Conservation (phyloP, 2,329 filamentous ascomycete genomes). For the Aspergillus pseudoglaucus region DNA sequence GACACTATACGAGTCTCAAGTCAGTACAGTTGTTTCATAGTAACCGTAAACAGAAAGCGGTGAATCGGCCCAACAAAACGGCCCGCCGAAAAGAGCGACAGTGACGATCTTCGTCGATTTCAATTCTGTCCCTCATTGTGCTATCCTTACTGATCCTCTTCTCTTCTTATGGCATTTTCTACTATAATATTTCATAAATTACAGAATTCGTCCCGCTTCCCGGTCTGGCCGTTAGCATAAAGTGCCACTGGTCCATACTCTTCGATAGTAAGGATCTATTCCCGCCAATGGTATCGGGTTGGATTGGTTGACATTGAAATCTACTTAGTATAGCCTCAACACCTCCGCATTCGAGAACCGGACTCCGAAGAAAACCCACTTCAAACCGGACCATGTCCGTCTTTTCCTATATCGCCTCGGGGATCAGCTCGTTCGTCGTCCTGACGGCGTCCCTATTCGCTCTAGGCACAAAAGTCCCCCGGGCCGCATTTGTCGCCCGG, state of each 20-base stretch:
- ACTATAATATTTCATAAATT: no score
- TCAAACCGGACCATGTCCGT: conserved; percentile 49
- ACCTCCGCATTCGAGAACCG: not conserved
- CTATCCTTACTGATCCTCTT: no score
- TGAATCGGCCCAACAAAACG: conserved; percentile 20
- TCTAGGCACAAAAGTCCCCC: conserved; percentile 36
- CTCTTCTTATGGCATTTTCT: no score
- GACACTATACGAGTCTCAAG: not conserved
- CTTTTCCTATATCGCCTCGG: conserved; percentile 53
- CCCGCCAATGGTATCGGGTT: not conserved
- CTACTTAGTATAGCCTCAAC: not conserved
- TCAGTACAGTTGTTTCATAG: not conserved
- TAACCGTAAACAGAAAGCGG: conserved; percentile 13
- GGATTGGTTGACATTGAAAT: not conserved
- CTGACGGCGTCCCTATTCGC: conserved; percentile 48
- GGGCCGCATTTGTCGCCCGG: conserved; percentile 41
- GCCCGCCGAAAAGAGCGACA: conserved; percentile 7
- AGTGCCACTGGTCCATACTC: not conserved
- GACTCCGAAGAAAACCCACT: not conserved
- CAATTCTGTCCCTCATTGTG: not conserved
- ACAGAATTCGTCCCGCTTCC: no score
- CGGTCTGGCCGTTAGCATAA: no score
- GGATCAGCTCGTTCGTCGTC: conserved; percentile 59
- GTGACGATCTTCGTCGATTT: conserved; percentile 2
- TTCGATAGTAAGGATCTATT: not conserved